Percentiles rank a stretch among this genome's conserved stretches.
Evolutionary conservation across 2,329 filamentous ascomycete genomes (phyloP).

Genomic region (Aureobasidium sp.): DNA sequence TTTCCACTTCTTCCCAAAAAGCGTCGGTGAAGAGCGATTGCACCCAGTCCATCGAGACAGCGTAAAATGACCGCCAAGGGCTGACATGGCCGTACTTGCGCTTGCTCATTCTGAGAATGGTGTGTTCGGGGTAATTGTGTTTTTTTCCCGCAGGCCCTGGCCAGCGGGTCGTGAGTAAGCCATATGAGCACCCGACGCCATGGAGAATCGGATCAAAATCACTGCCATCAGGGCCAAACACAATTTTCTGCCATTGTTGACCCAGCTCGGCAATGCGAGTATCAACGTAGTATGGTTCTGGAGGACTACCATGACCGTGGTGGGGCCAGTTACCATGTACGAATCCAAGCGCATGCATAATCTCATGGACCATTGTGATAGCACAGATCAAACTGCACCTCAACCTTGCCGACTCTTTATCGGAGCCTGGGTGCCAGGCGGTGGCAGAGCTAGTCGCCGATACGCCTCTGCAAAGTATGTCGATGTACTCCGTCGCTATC

Average conservation of each 20-base stretch:
- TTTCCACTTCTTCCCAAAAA: neutral
- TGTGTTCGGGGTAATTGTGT: neutral
- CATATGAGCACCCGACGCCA: neutral
- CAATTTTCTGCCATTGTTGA: neutral
- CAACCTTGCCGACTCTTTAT: neutral
- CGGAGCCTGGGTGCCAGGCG: neutral
- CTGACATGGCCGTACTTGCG: neutral
- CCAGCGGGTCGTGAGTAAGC: neutral
- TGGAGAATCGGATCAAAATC: neutral
- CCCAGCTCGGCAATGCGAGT: neutral
- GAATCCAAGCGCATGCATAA: neutral
- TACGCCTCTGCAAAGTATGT: neutral
- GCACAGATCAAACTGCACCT: neutral
- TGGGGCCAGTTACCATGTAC: neutral
- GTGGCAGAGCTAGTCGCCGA: neutral
- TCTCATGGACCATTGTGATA: neutral
- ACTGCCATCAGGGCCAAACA: neutral
- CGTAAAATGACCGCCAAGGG: neutral
- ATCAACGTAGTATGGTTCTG: neutral
- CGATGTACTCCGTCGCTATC: neutral
- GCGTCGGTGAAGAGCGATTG: neutral
- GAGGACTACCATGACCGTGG: neutral
- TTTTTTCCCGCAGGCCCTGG: neutral
- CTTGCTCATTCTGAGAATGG: neutral
- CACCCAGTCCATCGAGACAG: neutral